Evolutionary conservation across 2,329 filamentous ascomycete species (phyloP).

Genomic region (Eurotiales sp.): DNA sequence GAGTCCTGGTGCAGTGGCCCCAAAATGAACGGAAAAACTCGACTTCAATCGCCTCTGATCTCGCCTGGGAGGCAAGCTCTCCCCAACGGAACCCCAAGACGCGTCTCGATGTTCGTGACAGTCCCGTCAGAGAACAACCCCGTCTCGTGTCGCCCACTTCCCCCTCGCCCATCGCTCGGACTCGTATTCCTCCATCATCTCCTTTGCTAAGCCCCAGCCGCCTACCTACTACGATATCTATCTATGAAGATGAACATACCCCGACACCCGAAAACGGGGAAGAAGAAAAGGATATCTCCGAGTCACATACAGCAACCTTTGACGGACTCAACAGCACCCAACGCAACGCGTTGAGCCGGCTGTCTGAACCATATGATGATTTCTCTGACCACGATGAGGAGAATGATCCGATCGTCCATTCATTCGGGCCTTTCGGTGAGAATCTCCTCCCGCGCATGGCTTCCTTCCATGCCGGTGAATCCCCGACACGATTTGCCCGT

Average conservation of each 20-base stretch:
- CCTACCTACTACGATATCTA: constrained; percentile 47
- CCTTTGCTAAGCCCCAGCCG: constrained; percentile 44
- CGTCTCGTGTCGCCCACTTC: constrained; percentile 73
- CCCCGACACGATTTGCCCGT: constrained; percentile 52
- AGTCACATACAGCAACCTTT: constrained; percentile 32
- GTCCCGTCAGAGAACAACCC: constrained; percentile 55
- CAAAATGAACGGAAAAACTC: constrained; percentile 50
- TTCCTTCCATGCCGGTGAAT: constrained; percentile 65
- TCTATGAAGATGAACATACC: constrained; percentile 69
- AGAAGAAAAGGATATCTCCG: constrained; percentile 16
- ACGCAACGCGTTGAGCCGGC: constrained; percentile 31
- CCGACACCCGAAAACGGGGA: constrained; percentile 43
- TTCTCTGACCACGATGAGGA: constrained; percentile 83
- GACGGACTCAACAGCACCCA: constrained; percentile 22
- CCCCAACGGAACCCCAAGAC: constrained; percentile 32
- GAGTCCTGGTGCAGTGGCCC: constrained; percentile 90
- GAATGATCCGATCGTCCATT: constrained; percentile 88
- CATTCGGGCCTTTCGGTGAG: constrained; percentile 84
- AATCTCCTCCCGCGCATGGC: constrained; percentile 80
- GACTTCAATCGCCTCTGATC: constrained; percentile 57
- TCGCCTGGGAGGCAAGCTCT: constrained; percentile 63
- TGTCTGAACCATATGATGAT: constrained; percentile 51
- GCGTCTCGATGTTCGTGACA: constrained; percentile 32
- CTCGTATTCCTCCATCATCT: constrained; percentile 38
- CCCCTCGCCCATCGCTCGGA: constrained; percentile 56